Evolutionary conservation across 805 yeast genomes (phyloP), one percentile per base, ranked within the genome.

Genomic region (Wickerhamomyces hampshirensis): DNA sequence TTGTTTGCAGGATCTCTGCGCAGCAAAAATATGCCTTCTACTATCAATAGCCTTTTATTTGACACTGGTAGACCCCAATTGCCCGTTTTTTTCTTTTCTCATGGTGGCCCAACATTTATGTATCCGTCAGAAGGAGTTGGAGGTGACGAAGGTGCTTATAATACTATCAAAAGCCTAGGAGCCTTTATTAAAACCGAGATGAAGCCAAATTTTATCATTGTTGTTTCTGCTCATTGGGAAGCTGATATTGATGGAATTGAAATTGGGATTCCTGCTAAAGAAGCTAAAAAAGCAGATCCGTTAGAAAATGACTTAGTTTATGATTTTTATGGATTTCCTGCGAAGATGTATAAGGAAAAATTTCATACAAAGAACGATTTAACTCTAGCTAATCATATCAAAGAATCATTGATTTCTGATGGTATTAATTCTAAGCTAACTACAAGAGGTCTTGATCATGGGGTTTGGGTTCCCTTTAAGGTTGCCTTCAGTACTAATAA

Each of bases 91-190:
- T 85, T 84, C 56, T 53, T 83, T 29, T 77, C 86, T n/a, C 94
- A 84, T 59, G 94, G 94, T 6, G 93, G 89, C 1, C 94, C 94
- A 6, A 77, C 84, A 1, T 82, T 84, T 55, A 73, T 83, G 66
- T 79, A 80, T 48, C 55, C 64, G 24, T 59, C 66, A n/a, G 69
- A 63, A 33, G 64, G 59, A 16, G 59, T 63, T 32, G 76, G 76
- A 14, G 74, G 81, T 26, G 68, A 73, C 38, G 34, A 36, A 3
- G 85, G 85, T 5, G 89, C 91, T 0, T 81, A 72, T 65, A 62
- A 66, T 17, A 62, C 61, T 5, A 66, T 78, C 6, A 58, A 65
- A 31, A 47, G 58, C 16, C 42, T 80, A 6, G 94, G 94, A 3
- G 43, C 55, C 13, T 57, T 61, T 26, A 76, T 84, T 43, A 64